phyloP scores from a whole-genome alignment of 257 asterid species.

The Solanum tacnaense region DNA sequence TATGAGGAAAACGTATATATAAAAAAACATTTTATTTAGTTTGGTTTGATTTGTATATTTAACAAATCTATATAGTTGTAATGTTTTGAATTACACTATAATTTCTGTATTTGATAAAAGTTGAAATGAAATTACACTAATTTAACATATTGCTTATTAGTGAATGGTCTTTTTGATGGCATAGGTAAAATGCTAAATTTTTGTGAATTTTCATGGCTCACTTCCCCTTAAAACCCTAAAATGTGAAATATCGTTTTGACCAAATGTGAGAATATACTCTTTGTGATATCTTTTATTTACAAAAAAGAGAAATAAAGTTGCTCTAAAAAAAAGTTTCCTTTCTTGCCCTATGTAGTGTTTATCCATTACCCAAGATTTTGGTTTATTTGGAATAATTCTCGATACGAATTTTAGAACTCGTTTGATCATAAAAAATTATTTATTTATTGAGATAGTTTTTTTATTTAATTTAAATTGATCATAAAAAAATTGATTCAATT shows the following conservation, averaged over 20 bases:
- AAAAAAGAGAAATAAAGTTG: background rate
- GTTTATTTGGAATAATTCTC: no score
- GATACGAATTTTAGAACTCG: background rate
- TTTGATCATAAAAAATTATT: background rate
- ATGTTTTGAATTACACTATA: background rate
- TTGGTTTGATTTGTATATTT: background rate
- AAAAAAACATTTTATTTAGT: background rate
- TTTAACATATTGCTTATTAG: background rate
- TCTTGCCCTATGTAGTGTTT: background rate
- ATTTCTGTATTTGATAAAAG: background rate
- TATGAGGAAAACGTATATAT: background rate
- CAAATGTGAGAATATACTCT: background rate
- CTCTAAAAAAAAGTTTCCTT: background rate
- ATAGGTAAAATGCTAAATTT: background rate
- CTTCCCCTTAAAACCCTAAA: background rate
- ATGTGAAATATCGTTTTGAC: background rate
- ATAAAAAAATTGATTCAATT: background rate
- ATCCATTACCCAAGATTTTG: background rate
- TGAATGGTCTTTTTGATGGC: background rate
- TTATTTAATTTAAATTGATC: background rate
- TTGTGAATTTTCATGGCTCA: background rate
- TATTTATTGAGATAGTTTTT: background rate
- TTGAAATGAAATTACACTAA: background rate
- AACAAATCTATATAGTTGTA: background rate
- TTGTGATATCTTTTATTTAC: background rate